Evolutionary conservation across 495 filamentous ascomycete species (phyloP).

Genomic region (Tuber microsphaerosporum): DNA sequence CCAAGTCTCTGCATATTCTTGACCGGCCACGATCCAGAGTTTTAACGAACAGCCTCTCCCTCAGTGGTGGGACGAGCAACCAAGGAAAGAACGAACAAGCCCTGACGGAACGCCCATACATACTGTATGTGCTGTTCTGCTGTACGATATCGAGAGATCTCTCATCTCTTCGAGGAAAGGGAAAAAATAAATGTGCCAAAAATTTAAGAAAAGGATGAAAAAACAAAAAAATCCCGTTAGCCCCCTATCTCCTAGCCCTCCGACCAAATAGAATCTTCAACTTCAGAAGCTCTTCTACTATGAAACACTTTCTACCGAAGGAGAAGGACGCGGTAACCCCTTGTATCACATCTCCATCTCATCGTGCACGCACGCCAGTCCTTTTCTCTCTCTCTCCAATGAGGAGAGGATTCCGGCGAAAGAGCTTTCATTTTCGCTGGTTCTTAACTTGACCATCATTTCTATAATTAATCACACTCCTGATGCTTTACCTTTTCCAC

Average conservation of each 20-base stretch:
- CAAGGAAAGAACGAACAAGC: neutral
- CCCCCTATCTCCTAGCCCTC: neutral
- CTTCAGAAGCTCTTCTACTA: constrained; percentile 1
- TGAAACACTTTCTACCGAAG: neutral
- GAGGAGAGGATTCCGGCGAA: neutral
- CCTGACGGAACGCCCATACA: neutral
- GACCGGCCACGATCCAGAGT: neutral
- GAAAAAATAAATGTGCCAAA: neutral
- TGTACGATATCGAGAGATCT: constrained; percentile 3
- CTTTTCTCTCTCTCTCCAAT: neutral
- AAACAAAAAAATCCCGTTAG: neutral
- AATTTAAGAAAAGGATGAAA: too few relatives aligned
- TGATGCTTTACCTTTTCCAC: constrained; percentile 1
- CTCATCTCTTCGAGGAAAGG: neutral
- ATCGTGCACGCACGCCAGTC: neutral
- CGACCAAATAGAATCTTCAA: neutral
- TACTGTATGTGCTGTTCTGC: neutral
- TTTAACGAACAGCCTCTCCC: neutral
- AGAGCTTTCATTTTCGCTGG: neutral
- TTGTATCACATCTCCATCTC: neutral
- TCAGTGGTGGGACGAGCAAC: constrained; percentile 1
- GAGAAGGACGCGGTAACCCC: neutral
- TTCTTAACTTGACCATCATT: neutral
- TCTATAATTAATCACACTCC: constrained; percentile 5
- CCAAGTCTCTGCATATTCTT: neutral